Conservation (phyloP, 768 basidiomycete species). For the Auriscalpium microsporum region DNA sequence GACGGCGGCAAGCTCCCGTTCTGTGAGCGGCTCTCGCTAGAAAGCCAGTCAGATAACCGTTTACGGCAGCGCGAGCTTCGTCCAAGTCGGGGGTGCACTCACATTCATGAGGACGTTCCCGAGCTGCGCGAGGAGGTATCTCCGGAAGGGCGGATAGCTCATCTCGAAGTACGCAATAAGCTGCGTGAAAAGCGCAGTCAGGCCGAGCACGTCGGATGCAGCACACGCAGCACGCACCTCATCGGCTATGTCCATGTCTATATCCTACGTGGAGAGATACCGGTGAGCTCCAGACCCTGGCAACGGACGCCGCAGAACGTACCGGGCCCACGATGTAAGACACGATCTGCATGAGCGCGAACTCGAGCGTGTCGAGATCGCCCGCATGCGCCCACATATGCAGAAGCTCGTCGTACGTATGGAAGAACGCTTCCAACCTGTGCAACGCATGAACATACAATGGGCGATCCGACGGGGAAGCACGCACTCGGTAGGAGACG, state of each 20-base stretch:
- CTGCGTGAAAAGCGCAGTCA: conserved; percentile 1
- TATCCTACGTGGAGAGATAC: conserved; percentile 1
- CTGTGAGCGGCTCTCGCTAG: neutral
- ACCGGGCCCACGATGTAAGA: conserved; percentile 17
- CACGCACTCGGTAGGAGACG: conserved; percentile 10
- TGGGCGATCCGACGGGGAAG: neutral
- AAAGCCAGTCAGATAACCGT: too few species aligned
- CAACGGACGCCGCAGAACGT: neutral
- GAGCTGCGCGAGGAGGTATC: conserved; percentile 9
- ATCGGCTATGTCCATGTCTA: conserved; percentile 12
- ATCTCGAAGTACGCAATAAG: conserved; percentile 16
- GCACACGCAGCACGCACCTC: conserved; percentile 4
- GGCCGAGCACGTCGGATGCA: neutral
- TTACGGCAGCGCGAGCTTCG: neutral
- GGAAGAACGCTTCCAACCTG: neutral
- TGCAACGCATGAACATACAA: neutral
- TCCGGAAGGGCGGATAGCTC: conserved; percentile 16
- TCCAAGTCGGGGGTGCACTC: neutral
- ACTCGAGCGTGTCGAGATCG: conserved; percentile 20
- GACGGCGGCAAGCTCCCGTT: conserved; percentile 1
- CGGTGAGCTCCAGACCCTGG: neutral
- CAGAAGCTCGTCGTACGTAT: conserved; percentile 18
- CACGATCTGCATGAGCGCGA: conserved; percentile 17
- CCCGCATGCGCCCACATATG: conserved; percentile 20
- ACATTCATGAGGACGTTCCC: conserved; percentile 9